Base-by-base conservation (phyloP, 169 alveolate species). In the Plasmodium coatneyi region DNA sequence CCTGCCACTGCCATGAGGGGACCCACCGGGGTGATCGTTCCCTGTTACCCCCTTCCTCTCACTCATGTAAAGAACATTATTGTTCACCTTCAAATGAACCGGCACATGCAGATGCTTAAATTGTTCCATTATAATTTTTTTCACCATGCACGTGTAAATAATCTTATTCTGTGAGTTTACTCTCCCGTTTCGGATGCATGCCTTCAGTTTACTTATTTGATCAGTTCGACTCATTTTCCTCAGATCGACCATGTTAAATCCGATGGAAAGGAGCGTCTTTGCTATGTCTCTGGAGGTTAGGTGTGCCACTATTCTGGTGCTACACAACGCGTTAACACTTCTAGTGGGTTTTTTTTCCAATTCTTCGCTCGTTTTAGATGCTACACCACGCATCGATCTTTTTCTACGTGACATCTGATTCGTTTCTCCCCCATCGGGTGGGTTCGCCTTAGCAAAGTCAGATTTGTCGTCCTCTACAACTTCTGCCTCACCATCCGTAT, bases 121-220 rank as follows among this genome's bases (percentile, higher is more conserved):
- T 9, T 89, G 94, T 22, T 89, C 94, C 19, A 7, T 34, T 10
- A 89, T 89, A 14, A 89, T 52, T 56, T 89, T 89, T 66, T 89
- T 89, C 22, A 89, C 81, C 90, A 89, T 89, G 22, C 81, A 25
- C 3, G 81, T 89, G 28, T 89, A 66, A 16, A 89, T 80, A n/a
- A 79, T 36, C 28, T 79, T 89, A 10, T 89, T 89, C 56, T 79
- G 74, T 0, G 30, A 41, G 3, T 39, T 89, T 60, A 89, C 30
- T 28, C 16, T 54, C 30, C 80, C 94, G 28, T 60, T 46, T 60
- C 71, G 25, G 5, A 79, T 89, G 30, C 34, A 32, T 25, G 34
- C 41, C 30, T 66, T 89, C n/a, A 89, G 22, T 19, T 36, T 79
- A 79, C 32, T 79, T 89, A 89, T 66, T 19, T 89, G 94, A 19